Evolutionary conservation across 495 filamentous ascomycete genomes (phyloP).

Genomic region (Chaetomium cochliodes): DNA sequence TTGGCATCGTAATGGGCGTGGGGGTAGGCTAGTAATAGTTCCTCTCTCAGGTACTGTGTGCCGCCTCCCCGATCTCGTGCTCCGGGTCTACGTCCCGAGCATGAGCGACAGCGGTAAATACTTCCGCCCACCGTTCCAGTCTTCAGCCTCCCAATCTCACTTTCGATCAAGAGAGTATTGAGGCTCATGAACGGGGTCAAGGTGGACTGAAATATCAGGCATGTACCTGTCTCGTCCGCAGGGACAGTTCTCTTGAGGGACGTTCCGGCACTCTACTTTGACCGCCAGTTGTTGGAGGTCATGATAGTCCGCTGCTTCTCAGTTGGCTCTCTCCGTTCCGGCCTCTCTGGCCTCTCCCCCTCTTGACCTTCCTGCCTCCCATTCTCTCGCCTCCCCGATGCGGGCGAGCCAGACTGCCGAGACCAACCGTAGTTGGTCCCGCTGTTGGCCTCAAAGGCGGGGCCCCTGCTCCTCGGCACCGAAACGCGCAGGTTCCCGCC

Average conservation of each 20-base stretch:
- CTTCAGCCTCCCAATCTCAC: no score
- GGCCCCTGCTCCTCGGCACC: constrained; percentile 20
- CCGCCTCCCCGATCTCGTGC: no score
- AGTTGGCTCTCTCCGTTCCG: constrained; percentile 19
- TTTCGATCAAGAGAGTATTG: no score
- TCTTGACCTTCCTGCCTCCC: constrained; percentile 9
- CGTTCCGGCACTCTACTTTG: neutral
- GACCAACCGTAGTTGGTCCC: constrained; percentile 2
- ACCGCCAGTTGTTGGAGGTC: constrained; percentile 26
- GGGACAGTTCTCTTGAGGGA: neutral
- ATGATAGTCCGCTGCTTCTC: constrained; percentile 25
- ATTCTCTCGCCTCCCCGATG: constrained; percentile 9
- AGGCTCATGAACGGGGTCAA: no score
- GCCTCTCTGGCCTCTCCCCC: constrained; percentile 14
- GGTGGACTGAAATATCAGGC: no score
- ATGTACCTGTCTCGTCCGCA: no score
- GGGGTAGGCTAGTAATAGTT: no score
- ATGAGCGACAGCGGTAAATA: no score
- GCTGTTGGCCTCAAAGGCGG: constrained; percentile 7
- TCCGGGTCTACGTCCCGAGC: no score
- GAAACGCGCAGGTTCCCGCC: constrained; percentile 28
- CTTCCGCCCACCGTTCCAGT: no score
- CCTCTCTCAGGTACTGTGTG: no score
- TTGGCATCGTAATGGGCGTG: no score
- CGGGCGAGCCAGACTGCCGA: neutral